Percentiles rank a stretch among this genome's conserved stretches.
Conservation (phyloP, 2,329 filamentous ascomycete species). For the Clonostachys rhizophaga region DNA sequence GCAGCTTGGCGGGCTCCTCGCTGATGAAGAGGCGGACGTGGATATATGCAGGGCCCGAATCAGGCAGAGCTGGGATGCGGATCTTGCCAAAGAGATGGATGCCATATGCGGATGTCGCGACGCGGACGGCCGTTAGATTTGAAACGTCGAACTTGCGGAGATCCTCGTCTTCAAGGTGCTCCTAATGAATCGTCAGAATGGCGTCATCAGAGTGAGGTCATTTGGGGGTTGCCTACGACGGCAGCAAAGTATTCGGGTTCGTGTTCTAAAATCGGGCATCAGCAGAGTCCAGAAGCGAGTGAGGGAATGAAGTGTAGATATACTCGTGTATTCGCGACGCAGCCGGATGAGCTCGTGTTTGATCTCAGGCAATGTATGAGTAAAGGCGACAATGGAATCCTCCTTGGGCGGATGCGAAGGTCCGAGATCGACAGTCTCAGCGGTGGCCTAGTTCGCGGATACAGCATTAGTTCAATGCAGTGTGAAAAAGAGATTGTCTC, state of each 20-base stretch:
- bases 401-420: slow-evolving; percentile 41
- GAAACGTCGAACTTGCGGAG: slow-evolving; percentile 81
- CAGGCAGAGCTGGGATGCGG: slow-evolving; percentile 37
- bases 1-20: slow-evolving; percentile 80
- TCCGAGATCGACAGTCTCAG: slow-evolving; percentile 47
- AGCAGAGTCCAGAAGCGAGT: slow-evolving; percentile 1
- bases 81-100: slow-evolving; percentile 75
- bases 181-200: neutral
- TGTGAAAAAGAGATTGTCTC: no score
- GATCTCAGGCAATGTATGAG: slow-evolving; percentile 42
- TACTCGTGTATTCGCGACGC: slow-evolving; percentile 40
- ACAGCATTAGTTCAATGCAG: no score
- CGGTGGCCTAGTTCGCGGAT: slow-evolving; percentile 32
- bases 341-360: slow-evolving; percentile 45
- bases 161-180: slow-evolving; percentile 59
- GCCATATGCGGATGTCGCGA: slow-evolving; percentile 79
- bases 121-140: slow-evolving; percentile 88
- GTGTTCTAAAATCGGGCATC: slow-evolving; percentile 31
- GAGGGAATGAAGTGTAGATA: slow-evolving; percentile 1
- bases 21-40: slow-evolving; percentile 89
- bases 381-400: slow-evolving; percentile 44
- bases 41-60: slow-evolving; percentile 61
- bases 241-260: slow-evolving; percentile 51
- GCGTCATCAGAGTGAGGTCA: neutral
- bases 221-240: slow-evolving; percentile 19